Percentiles rank a stretch among this genome's conserved stretches.
phyloP scores from a whole-genome alignment of 768 basidiomycete species.

The Melanogaster broomeanus region DNA sequence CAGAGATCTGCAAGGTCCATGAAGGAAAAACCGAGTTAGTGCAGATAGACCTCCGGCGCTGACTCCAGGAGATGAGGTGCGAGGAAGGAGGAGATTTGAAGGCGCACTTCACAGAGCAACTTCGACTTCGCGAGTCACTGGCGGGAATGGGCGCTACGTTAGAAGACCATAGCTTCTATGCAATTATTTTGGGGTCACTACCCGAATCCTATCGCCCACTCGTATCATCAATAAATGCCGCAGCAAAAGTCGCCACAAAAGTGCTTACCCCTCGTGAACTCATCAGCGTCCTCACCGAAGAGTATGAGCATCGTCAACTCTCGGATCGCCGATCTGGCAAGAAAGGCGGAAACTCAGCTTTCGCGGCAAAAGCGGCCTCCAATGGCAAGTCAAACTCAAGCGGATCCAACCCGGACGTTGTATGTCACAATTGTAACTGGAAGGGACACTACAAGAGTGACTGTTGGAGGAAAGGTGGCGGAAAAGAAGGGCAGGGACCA shows the following conservation, averaged over 20 bases:
- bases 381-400: neutral
- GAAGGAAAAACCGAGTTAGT: slow-evolving; percentile 23
- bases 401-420: no score
- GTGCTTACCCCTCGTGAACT: slow-evolving; percentile 15
- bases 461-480: neutral
- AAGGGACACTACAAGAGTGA: neutral
- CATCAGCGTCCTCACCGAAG: slow-evolving; percentile 15
- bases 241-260: slow-evolving; percentile 5
- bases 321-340: neutral
- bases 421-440: neutral
- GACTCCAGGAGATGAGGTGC: slow-evolving; percentile 24
- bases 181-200: slow-evolving; percentile 26
- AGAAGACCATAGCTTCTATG: slow-evolving; percentile 18
- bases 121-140: neutral
- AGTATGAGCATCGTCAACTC: slow-evolving; percentile 12
- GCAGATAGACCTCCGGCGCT: slow-evolving; percentile 21
- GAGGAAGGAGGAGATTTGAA: slow-evolving; percentile 22
- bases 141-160: slow-evolving; percentile 18
- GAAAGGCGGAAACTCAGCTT: neutral
- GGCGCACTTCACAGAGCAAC: slow-evolving; percentile 19
- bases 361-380: neutral
- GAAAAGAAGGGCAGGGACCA: slow-evolving; percentile 3
- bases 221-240: slow-evolving; percentile 20
- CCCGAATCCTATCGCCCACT: slow-evolving; percentile 22
- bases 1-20: slow-evolving; percentile 14